Conservation (phyloP, 352 stramenopile genomes). For the Pelagophyceae sp. region DNA sequence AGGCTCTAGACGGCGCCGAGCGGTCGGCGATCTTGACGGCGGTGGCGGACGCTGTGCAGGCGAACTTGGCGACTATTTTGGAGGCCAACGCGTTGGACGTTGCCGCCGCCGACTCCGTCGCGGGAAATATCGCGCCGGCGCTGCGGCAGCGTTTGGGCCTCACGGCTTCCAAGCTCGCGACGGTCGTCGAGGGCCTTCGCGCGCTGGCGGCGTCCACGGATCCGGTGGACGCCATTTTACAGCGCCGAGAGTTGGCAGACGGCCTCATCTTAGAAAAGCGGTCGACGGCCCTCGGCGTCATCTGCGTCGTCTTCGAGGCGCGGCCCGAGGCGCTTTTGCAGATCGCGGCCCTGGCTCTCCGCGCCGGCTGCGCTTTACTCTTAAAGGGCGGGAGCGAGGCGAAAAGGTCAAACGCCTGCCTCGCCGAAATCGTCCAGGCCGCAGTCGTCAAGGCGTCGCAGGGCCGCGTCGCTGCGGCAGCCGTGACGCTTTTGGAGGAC, state of each 20-base stretch:
- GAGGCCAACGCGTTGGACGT: slow-evolving; percentile 84
- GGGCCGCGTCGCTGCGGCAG: neutral
- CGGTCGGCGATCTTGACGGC: slow-evolving; percentile 71
- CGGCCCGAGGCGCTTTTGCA: slow-evolving; percentile 86
- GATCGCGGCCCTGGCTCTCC: slow-evolving; percentile 86
- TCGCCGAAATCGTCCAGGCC: slow-evolving; percentile 81
- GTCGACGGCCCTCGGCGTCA: slow-evolving; percentile 87
- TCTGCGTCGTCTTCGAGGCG: slow-evolving; percentile 97
- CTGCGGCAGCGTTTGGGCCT: slow-evolving; percentile 66
- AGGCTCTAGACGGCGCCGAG: slow-evolving; percentile 68
- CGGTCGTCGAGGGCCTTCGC: slow-evolving; percentile 83
- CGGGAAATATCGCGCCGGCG: slow-evolving; percentile 39
- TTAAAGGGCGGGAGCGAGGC: slow-evolving; percentile 95
- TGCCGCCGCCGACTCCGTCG: slow-evolving; percentile 47
- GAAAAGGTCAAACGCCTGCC: slow-evolving; percentile 63
- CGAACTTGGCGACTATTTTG: slow-evolving; percentile 68
- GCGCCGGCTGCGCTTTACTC: slow-evolving; percentile 88
- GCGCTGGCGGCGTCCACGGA: slow-evolving; percentile 69
- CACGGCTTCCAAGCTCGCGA: slow-evolving; percentile 82
- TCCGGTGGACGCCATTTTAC: slow-evolving; percentile 37
- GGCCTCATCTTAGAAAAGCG: slow-evolving; percentile 83
- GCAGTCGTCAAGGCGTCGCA: neutral
- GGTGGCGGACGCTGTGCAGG: slow-evolving; percentile 70
- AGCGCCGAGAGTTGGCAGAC: slow-evolving; percentile 68
- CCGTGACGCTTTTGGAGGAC: neutral